Evolutionary conservation across 169 alveolate species (phyloP).

Genomic region (Fabrea salina): DNA sequence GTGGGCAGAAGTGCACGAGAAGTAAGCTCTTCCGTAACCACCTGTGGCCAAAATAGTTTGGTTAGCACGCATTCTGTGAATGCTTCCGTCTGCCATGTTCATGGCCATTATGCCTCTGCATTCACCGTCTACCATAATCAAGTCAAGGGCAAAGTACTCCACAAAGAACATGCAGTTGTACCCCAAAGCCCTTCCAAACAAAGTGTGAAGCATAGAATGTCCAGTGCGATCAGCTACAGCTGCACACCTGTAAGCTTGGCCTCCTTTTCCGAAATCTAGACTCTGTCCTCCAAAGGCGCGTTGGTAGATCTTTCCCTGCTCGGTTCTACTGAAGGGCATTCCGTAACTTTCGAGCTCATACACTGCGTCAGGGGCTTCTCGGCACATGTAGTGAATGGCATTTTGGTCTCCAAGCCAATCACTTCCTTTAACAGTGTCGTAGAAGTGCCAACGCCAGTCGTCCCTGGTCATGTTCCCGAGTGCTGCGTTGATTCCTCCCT

Average conservation of each 20-base stretch:
- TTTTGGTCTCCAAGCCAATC: conserved; percentile 99
- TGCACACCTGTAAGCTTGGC: conserved; percentile 97
- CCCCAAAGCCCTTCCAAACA: conserved; percentile 91
- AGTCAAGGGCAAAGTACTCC: conserved; percentile 96
- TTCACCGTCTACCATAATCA: conserved; percentile 88
- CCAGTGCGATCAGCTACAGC: conserved; percentile 99
- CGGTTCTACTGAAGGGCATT: conserved; percentile 96
- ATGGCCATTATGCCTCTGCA: conserved; percentile 93
- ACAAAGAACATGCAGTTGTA: conserved; percentile 93
- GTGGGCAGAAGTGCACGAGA: conserved; percentile 98
- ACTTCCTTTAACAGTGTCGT: conserved; percentile 97
- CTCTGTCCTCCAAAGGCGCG: conserved; percentile 98
- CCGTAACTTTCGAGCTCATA: conserved; percentile 96
- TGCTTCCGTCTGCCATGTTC: conserved; percentile 95
- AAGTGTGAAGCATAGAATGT: conserved; percentile 97
- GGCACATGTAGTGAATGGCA: conserved; percentile 97
- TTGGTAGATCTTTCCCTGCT: conserved; percentile 93
- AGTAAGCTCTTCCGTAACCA: conserved; percentile 97
- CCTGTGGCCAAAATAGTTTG: conserved; percentile 96
- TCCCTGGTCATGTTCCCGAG: conserved; percentile 95
- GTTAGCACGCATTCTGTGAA: conserved; percentile 94
- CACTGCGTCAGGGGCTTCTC: conserved; percentile 95
- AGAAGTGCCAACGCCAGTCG: conserved; percentile 99
- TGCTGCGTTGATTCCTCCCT: conserved; percentile 93
- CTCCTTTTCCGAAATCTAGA: conserved; percentile 95